Percentiles rank a stretch among this genome's conserved stretches.
These are phyloP conservation scores for Floccularia luteovirens DNA, from an alignment of 768 basidiomycete genomes.

Conservation along the genomic window DNA sequence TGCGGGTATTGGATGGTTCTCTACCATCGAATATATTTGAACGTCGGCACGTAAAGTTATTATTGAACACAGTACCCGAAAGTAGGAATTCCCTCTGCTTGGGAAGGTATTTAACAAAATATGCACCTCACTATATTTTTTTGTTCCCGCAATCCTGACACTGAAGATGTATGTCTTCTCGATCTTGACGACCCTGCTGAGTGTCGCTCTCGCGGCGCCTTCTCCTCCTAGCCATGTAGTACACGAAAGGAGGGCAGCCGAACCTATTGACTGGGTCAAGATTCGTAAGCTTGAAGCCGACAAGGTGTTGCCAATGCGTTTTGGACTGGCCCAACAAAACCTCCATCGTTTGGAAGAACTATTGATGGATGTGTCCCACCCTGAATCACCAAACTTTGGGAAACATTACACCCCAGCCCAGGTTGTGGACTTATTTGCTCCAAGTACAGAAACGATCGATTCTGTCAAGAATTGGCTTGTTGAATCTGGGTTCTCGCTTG, in stretches of 20 bases:
- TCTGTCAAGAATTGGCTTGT: constrained; percentile 38
- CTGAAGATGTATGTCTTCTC: background rate
- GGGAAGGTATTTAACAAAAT: no score
- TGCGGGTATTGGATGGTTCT: no score
- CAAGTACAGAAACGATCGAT: constrained; percentile 34
- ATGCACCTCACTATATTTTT: no score
- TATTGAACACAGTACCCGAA: no score
- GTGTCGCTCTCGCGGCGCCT: constrained; percentile 16
- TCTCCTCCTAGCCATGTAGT: constrained; percentile 18
- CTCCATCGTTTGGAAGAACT: constrained; percentile 35
- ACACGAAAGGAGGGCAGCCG: constrained; percentile 21
- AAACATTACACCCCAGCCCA: constrained; percentile 38
- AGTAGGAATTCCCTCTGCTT: no score
- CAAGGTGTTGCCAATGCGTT: constrained; percentile 35
- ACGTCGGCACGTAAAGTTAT: no score
- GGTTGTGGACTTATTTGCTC: constrained; percentile 39
- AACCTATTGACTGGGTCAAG: constrained; percentile 21
- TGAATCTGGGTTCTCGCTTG: constrained; percentile 29
- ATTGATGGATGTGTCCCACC: constrained; percentile 41
- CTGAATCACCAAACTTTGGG: constrained; percentile 42
- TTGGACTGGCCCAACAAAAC: constrained; percentile 42
- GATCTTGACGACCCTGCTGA: constrained; percentile 8
- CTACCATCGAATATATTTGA: no score
- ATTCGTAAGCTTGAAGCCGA: constrained; percentile 17
- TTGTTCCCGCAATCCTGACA: background rate